Percentiles rank a stretch among this genome's conserved stretches.
Evolutionary conservation across 345 rosid species (phyloP).

Genomic region (Syzygium grande): DNA sequence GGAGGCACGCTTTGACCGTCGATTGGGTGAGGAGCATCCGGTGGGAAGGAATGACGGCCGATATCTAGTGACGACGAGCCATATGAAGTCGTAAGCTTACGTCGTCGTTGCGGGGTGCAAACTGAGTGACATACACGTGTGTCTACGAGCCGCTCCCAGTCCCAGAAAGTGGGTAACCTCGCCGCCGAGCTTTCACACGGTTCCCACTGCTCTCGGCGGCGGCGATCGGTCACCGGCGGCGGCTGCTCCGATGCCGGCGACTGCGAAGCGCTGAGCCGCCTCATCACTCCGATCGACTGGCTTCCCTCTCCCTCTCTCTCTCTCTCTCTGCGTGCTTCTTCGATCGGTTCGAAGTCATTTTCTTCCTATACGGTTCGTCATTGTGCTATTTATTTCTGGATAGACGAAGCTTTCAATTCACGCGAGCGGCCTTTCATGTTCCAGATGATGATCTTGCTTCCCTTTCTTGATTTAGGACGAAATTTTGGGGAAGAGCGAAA

Average conservation of each 20-base stretch:
- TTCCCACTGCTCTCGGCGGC: neutral
- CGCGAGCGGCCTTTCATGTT: neutral
- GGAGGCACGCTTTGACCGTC: neutral
- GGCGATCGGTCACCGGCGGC: too few relatives aligned
- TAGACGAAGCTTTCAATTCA: neutral
- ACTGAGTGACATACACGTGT: neutral
- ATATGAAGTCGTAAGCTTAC: neutral
- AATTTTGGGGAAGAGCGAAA: neutral
- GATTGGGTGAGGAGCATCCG: neutral
- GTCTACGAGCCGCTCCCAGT: neutral
- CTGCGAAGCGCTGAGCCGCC: neutral
- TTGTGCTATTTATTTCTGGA: neutral
- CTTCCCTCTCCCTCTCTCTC: neutral
- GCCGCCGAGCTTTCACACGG: neutral
- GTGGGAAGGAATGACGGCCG: neutral
- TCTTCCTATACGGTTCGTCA: neutral
- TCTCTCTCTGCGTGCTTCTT: neutral
- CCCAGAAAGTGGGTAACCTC: neutral
- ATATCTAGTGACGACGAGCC: neutral
- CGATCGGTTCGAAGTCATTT: neutral
- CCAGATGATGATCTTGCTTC: neutral
- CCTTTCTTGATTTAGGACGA: neutral
- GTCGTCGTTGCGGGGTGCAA: neutral
- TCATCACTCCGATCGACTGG: neutral
- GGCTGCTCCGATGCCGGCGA: neutral